Evolutionary conservation across 2,329 filamentous ascomycete genomes (phyloP), one percentile per base, ranked within the genome.

Genomic region (Colletotrichum navitas): DNA sequence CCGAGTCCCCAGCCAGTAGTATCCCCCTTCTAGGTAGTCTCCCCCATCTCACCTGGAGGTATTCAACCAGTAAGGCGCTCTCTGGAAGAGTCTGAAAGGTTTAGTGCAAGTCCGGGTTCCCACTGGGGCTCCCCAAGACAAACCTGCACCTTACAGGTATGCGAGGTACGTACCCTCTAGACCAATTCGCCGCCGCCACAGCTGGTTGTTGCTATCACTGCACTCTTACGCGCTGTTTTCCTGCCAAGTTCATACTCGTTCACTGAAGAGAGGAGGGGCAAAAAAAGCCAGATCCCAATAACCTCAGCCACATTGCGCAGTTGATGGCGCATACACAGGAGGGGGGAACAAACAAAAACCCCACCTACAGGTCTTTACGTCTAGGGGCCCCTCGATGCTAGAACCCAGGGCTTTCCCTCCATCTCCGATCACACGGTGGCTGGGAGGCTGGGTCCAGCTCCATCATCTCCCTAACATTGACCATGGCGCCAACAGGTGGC

Each of bases 241-340:
- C 24, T 14, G 24, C 10, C 24, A 52, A 32, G 16, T 47, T 26
- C 16, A 10, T 16, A 36, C 29, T 34, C 41, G 5, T 12, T 24
- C 5, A 45, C 21, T 24, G 45, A 29, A 29, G 49, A 41, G 21
- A 43, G n/a, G 45, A 56, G n/a, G 12, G n/a, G 29, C 49, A 16
- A 43, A 21, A n/a, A 45, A 56, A n/a, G 8, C 34, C 34, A n/a
- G n/a, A n/a, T 11, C 58, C 58, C 51, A 43, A 45, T 41, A 24
- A 34, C 11, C 39, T 63, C 36, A 16, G 24, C 68, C 58, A 68
- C 68, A 56, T 34, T 62, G 63, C 47, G 43, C 68, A 58, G 43
- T 64, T 34, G 32, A 43, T 51, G 66, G 66, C 45, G 43, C 36
- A 45, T 54, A 62, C 66, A 54, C 52, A 66, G 66, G 62, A 47